Evolutionary conservation across 1,139 yeast species (phyloP), one percentile per base, ranked within the genome.

Genomic region (Hansenula lynferdii): DNA sequence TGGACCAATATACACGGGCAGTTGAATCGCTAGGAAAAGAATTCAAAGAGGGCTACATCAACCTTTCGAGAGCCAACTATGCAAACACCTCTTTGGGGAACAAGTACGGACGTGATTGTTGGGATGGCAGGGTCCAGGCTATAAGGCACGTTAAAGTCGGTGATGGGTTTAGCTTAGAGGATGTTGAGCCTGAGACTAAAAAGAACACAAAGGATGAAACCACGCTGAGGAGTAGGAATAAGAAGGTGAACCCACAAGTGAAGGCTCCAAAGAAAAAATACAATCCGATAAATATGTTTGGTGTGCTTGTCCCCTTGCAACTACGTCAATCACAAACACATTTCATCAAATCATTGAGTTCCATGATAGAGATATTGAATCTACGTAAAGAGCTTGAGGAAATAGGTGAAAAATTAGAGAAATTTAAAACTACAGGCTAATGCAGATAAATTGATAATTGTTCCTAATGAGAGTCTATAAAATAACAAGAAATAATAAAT

Each of bases 201-300:
- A 38, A 27, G 9, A 16, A 29, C 20, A 28, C 20, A 11, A 24
- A 31, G 20, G 15, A 17, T 14, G 18, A 20, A 14, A n/a, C 8
- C 18, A 19, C 20, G 18, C n/a, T 21, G 14, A 20, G 12, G 25
- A 29, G 10, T 6, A 20, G n/a, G n/a, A 5, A 25, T 14, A 31
- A 4, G 22, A 16, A 12, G 12, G 11, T 16, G 12, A 26, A 14
- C 8, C 5, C 15, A 26, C 11, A 26, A 27, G 20, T 5, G 14
- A 17, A 28, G n/a, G 23, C 17, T n/a, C n/a, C 17, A 5, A n/a
- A 15, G 14, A 31, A 27, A 28, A 18, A 23, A 9, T 46, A 50
- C 35, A 69, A 75, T 48, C 79, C 80, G 0, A 56, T 74, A 10
- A 42, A 54, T 29, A 78, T 74, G 61, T 76, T 76, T 57, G 79